Base-by-base conservation (phyloP, 495 filamentous ascomycete species). In the Pseudotulostoma volvatum region DNA sequence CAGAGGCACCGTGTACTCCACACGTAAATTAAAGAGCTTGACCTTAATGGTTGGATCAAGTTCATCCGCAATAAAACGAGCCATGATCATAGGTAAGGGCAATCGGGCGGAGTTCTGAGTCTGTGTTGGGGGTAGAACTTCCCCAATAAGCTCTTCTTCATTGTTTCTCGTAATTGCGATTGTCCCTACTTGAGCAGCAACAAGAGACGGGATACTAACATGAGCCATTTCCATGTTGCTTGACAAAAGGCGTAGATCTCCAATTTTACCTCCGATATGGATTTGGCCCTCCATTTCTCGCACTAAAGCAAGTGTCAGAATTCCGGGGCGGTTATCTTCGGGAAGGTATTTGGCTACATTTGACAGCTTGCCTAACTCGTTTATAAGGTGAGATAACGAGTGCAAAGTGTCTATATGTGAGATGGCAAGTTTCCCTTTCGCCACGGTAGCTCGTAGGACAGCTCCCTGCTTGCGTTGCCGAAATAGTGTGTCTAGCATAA, bases 291-390 rank as follows among this genome's bases (percentile, higher is more conserved):
- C 69, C 8, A 85, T 42, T 5, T 74, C 65, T 34, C 74, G 68
- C 31, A 94, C 48, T n/a, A 72, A 57, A 7, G 68, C 62, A 11
- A 96, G 59, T 4, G 78, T 87, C 23, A 99, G 57, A 18, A 96
- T 61, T 0, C 92, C 92, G 9, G 92, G 92, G 0, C 90, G 75
- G 44, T 95, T 88, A 59, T 96, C 92, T 51, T 96, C 86, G 0
- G 92, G 87, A 3, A 99, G 66, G 49, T 96, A 95, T 49, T 93
- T 95, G 9, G 90, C 73, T 18, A 96, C 85, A 4, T 76, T 90
- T 8, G 85, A 80, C 4, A 96, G 62, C 46, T 76, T 78, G 9
- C 79, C 67, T 23, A 96, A 41, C 50, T 99, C 92, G 31, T 80
- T 74, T 1, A 68, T 74, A 4, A 99, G 66, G 13, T 64, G 65